Base-by-base conservation (phyloP, 371 early-diverging fungal species). In the Caulochytrium protostelioides region DNA sequence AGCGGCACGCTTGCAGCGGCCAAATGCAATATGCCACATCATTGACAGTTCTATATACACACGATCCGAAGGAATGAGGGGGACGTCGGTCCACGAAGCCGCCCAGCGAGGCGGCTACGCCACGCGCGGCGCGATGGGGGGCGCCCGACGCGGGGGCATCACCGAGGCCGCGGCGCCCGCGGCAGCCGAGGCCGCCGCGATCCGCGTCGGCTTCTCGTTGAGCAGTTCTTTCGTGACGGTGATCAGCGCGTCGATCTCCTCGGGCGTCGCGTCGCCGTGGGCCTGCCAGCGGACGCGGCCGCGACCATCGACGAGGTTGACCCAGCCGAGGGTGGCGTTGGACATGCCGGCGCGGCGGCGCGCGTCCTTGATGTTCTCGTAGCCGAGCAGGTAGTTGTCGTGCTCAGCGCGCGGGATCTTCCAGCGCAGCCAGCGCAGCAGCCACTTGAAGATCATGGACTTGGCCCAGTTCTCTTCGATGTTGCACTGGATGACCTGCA, bases 241-340 rank as follows among this genome's bases (percentile, higher is more conserved):
- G 22, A 60, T 33, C 58, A 74, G 50, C 20, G 67, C 59, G 21
- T 56, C 58, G 16, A 76, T 29, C 52, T 84, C 85, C 20, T 60
- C 50, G 6, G 48, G 44, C 3, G 72, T 70, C 1, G 77, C 80
- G 8, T 57, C 43, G 9, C 83, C 85, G 44, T 84, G 78, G 1
- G 85, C 81, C n/a, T 68, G 62, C 85, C 85, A 84, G 30, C 83
- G 54, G n/a, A 84, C 63, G 30, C 59, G 54, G 41, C 81, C 76
- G 22, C 62, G 43, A 30, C 53, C 40, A 35, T 84, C 83, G 9
- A 84, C 70, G 20, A 84, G 46, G 46, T 70, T 75, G 1, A 74
- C 72, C 55, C 81, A 81, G 1, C 85, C 85, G 20, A 83, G 55
- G 29, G 75, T 61, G 17, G 63, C 56, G 42, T 81, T 82, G 18